Base-by-base conservation (phyloP, 1,139 yeast species). In the Nematodospora anomalae region DNA sequence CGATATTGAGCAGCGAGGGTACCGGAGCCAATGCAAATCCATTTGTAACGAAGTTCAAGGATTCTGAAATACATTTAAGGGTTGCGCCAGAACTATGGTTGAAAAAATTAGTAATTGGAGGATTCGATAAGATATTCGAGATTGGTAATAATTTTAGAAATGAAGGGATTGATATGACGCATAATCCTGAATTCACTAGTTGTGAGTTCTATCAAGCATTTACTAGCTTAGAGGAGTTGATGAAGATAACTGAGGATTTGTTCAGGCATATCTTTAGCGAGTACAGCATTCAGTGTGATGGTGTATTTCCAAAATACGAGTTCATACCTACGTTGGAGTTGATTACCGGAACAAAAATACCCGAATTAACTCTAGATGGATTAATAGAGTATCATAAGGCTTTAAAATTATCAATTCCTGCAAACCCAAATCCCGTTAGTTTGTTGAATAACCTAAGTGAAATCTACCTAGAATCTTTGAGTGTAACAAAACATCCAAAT, bases 11-110 rank as follows among this genome's bases (percentile, higher is more conserved):
- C 1, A 73, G 76, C 16, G 61, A 74, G 29, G 74, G 89, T 1
- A 87, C 94, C 5, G 97, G 97, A 2, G 97, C 98, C 1, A 80
- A 82, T 49, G 97, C 97, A 0, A 74, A 75, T 15, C 96, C 97
- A 0, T 92, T 92, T 49, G 52, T 53, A 1, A 87, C 97, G 0
- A 64, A 60, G n/a, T 77, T 76, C 20, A 50, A 80, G 26, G 48
- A 46, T 3, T 45, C 51, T 1, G 33, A 54, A 0, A 59, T 89
- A 7, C 81, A 78, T 43, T 61, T 92, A 37, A 65, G 98, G 31
- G 92, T 92, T 3, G 97, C 98, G 0, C 97, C 98, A 0, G 98
- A 92, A 55, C 62, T 92, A 28, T 92, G 96, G 96, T 70, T 92
- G 40, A 92, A 92, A 57, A 74, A 85, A 49, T 60, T 92, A 40